Evolutionary conservation across 2,329 filamentous ascomycete species (phyloP).

Genomic region (Leptographium lundbergii): DNA sequence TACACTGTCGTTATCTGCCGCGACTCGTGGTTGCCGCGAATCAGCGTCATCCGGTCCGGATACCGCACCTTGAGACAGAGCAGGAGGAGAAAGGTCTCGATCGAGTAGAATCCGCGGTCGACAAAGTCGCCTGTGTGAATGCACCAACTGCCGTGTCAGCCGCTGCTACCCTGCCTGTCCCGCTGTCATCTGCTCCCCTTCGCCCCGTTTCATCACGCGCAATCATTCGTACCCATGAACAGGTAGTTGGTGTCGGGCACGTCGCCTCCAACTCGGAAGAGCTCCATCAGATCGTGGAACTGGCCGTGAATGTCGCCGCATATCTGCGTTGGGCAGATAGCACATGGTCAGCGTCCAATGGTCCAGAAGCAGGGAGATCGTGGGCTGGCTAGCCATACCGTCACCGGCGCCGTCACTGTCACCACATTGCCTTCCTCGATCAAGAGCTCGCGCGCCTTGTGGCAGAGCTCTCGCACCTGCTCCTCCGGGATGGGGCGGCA

Average conservation of each 20-base stretch:
- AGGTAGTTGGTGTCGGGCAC: constrained; percentile 93
- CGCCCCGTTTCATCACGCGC: not conserved
- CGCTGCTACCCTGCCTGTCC: not conserved
- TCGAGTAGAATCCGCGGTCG: constrained; percentile 93
- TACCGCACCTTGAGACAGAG: constrained; percentile 95
- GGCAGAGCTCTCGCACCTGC: constrained; percentile 91
- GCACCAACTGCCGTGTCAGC: not conserved
- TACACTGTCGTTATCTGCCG: constrained; percentile 96
- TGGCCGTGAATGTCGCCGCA: constrained; percentile 96
- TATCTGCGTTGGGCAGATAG: constrained; percentile 40
- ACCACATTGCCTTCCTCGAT: constrained; percentile 98
- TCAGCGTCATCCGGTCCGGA: constrained; percentile 91
- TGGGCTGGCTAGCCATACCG: constrained; percentile 32
- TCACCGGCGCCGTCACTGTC: constrained; percentile 86
- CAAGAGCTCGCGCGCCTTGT: constrained; percentile 88
- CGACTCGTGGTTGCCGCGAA: constrained; percentile 91
- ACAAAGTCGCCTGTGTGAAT: constrained; percentile 75
- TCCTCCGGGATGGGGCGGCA: constrained; percentile 92
- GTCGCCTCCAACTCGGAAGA: constrained; percentile 86
- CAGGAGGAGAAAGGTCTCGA: constrained; percentile 91
- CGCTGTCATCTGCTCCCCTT: not conserved
- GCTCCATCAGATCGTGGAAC: constrained; percentile 94
- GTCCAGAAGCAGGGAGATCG: not conserved
- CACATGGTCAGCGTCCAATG: not conserved
- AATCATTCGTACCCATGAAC: constrained; percentile 62